Base-by-base conservation (phyloP, 495 filamentous ascomycete genomes). In the Neurospora hispaniola region DNA sequence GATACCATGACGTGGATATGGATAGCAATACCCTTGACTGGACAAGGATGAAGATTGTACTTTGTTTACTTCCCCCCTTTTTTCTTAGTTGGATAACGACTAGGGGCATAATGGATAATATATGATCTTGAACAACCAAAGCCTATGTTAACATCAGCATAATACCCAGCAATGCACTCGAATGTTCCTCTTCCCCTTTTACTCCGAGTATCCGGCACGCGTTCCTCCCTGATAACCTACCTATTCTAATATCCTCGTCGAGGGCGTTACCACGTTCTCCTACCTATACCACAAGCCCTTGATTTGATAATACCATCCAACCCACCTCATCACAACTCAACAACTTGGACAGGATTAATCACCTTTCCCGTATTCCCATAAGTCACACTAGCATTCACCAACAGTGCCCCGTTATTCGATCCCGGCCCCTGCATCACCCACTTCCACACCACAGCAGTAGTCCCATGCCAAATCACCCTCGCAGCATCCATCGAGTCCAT, bases 381-480 rank as follows among this genome's bases (percentile, higher is more conserved):
- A 84, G 91, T 91, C 76, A 92, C 86, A 1, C 92, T 87, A 3
- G 93, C 93, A 81, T 96, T 96, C 10, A 95, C 87, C 87, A 96
- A 84, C 77, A 93, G 79, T 0, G 84, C 85, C 27, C 86, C 88
- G 62, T 82, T 84, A 77, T 89, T 88, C 2, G 91, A 88, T 39
- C 87, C 89, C 2, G 84, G 82, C 7, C 85, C 85, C 0, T 82
- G 77, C 85, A 87, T 86, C 14, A 86, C 71, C 90, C 92, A 93
- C 71, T 90, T 88, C 92, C 93, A 96, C 12, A 94, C 71, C 18
- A 96, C 81, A 9, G 87, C 89, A 27, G 83, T 78, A 0, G 90
- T 54, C 3, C 93, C 94, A 75, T 91, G 88, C 73, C 84, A 82
- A 1, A 92, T 39, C 1, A 97, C 84, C 44, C 81, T 85, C 10